A percentile compares a stretch with the other conserved stretches of the same genome.
These are phyloP conservation scores for Leishmania arabica DNA, from an alignment of 208 protist species.

Conservation along the genomic window DNA sequence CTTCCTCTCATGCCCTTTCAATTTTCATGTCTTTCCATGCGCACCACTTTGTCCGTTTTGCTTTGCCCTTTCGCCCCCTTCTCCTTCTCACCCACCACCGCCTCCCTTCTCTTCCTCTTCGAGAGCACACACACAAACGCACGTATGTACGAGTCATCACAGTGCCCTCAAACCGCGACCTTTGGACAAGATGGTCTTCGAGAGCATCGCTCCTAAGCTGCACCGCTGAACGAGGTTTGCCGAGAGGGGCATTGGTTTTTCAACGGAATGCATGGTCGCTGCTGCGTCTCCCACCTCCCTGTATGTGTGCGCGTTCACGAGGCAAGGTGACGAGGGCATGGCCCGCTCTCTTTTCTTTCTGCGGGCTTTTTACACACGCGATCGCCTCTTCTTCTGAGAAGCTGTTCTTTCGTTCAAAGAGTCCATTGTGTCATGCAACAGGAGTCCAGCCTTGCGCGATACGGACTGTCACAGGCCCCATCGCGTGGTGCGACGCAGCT, in stretches of 20 bases:
- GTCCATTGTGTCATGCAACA: background rate
- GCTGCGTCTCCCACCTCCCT: background rate
- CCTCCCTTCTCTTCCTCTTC: background rate
- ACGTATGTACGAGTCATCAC: background rate
- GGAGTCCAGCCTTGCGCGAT: background rate
- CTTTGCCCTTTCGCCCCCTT: background rate
- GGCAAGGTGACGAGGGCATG: background rate
- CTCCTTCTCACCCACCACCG: background rate
- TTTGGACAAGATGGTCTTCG: background rate
- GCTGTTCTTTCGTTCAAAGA: background rate
- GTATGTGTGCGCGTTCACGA: background rate
- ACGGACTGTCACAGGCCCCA: background rate
- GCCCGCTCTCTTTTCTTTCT: background rate
- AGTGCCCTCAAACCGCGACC: background rate
- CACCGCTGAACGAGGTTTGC: background rate
- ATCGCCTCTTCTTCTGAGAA: background rate
- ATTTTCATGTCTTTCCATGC: slow-evolving; percentile 9
- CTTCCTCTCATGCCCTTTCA: background rate
- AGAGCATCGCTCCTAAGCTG: background rate
- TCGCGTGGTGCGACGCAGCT: background rate
- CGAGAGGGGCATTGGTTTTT: background rate
- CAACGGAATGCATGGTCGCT: background rate
- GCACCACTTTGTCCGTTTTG: background rate
- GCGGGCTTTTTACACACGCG: background rate
- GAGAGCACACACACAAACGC: background rate